These are phyloP conservation scores for Benincasa hispida DNA, from an alignment of 306 rosid genomes.

Conservation along the genomic window DNA sequence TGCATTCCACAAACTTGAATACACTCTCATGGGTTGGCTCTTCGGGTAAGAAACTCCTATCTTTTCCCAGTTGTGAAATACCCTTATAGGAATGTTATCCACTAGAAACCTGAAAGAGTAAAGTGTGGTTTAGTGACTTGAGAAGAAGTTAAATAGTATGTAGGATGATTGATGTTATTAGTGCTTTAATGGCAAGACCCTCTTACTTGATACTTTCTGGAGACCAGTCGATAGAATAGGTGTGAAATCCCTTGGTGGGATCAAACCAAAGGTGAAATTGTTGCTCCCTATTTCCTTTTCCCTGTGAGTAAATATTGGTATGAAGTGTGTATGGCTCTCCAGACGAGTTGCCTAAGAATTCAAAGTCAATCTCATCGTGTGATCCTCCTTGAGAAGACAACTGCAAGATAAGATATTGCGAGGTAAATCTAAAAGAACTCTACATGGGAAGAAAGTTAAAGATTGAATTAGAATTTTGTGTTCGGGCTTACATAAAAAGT, in stretches of 20 bases:
- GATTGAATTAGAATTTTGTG: not conserved
- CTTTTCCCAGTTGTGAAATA: conserved; percentile 25
- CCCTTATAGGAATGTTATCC: conserved; percentile 23
- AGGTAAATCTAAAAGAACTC: not conserved
- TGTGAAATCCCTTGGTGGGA: conserved; percentile 31
- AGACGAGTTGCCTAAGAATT: conserved; percentile 29
- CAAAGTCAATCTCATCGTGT: conserved; percentile 42
- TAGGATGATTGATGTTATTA: not conserved
- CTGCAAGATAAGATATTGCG: conserved; percentile 16
- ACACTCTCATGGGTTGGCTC: conserved; percentile 30
- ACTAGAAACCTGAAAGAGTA: conserved; percentile 13
- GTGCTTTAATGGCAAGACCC: not conserved
- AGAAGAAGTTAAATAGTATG: not conserved
- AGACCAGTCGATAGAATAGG: conserved; percentile 30
- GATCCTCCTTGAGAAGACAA: conserved; percentile 48
- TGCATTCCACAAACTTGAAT: conserved; percentile 34
- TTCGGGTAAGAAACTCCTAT: conserved; percentile 20
- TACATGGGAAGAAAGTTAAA: not conserved
- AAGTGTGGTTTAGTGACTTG: not conserved
- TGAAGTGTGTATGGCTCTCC: conserved; percentile 35
- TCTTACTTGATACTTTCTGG: conserved; percentile 28
- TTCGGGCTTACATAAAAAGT: conserved; percentile 44
- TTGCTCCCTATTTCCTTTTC: conserved; percentile 27
- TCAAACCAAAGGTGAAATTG: conserved; percentile 39
- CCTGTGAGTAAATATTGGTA: conserved; percentile 26